phyloP scores from a whole-genome alignment of 2,329 filamentous ascomycete genomes.

The Botrytis fragariae region DNA sequence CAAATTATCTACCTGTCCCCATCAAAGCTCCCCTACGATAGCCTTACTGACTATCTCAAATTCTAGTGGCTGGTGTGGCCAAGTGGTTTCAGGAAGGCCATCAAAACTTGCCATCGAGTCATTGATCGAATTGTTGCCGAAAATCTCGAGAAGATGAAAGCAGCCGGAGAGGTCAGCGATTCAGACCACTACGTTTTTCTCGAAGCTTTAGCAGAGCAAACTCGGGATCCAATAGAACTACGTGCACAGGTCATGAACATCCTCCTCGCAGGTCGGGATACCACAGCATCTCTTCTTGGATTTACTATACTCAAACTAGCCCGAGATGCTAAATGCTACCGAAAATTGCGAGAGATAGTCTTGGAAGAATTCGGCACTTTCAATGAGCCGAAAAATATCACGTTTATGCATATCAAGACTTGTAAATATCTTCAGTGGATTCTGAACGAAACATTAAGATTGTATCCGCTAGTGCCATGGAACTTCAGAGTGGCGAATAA shows the following conservation, averaged over 20 bases:
- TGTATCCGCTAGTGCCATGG: conserved; percentile 53
- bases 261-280: conserved; percentile 58
- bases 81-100: conserved; percentile 36
- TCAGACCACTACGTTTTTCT: conserved; percentile 48
- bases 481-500: conserved; percentile 46
- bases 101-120: conserved; percentile 42
- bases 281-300: conserved; percentile 52
- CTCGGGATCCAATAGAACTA: conserved; percentile 46
- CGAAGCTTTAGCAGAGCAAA: conserved; percentile 52
- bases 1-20: background rate
- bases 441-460: conserved; percentile 45
- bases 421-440: conserved; percentile 36
- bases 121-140: conserved; percentile 48
- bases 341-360: conserved; percentile 45
- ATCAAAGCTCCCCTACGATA: background rate
- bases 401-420: conserved; percentile 33
- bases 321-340: conserved; percentile 43
- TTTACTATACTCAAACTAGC: conserved; percentile 24
- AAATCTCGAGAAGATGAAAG: conserved; percentile 34
- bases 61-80: conserved; percentile 34
- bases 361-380: conserved; percentile 41
- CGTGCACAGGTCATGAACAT: conserved; percentile 53
- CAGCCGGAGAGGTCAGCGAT: conserved; percentile 28
- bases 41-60: conserved; percentile 24
- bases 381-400: conserved; percentile 32